Percentiles rank a stretch among this genome's conserved stretches.
Conservation (phyloP, 805 yeast genomes). For the Debaryomyces maramus region DNA sequence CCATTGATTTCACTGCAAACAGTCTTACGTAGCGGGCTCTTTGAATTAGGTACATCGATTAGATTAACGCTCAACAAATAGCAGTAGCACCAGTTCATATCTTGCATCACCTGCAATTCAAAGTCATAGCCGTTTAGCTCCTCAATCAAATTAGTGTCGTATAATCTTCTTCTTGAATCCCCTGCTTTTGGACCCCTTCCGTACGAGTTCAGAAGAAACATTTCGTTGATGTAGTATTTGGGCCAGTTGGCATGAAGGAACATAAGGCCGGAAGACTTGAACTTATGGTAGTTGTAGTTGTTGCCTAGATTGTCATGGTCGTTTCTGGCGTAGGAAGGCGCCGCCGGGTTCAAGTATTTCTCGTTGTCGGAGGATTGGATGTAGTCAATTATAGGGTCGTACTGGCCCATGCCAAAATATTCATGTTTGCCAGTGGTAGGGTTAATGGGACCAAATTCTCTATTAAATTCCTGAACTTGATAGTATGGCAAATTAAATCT, state of each 20-base stretch:
- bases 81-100: conserved; percentile 31
- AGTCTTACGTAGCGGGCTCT: conserved; percentile 19
- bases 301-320: conserved; percentile 18
- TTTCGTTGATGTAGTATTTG: conserved; percentile 24
- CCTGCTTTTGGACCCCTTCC: conserved; percentile 29
- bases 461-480: conserved; percentile 35
- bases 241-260: conserved; percentile 44
- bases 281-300: conserved; percentile 32
- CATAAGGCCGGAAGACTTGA: conserved; percentile 25
- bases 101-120: conserved; percentile 27
- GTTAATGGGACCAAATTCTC: conserved; percentile 38
- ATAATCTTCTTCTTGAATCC: conserved; percentile 24
- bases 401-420: conserved; percentile 38
- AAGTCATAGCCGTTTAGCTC: conserved; percentile 29
- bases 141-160: conserved; percentile 21
- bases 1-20: conserved; percentile 24
- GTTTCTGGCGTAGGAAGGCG: conserved; percentile 21
- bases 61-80: conserved; percentile 20
- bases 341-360: conserved; percentile 13
- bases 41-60: conserved; percentile 20
- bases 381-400: conserved; percentile 35
- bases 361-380: conserved; percentile 14
- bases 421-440: conserved; percentile 22
- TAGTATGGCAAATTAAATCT: conserved; percentile 36
- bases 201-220: conserved; percentile 23